Percentiles rank a stretch among this genome's conserved stretches.
Conservation (phyloP, 2,329 filamentous ascomycete species). For the Aspergillus arachidicola region DNA sequence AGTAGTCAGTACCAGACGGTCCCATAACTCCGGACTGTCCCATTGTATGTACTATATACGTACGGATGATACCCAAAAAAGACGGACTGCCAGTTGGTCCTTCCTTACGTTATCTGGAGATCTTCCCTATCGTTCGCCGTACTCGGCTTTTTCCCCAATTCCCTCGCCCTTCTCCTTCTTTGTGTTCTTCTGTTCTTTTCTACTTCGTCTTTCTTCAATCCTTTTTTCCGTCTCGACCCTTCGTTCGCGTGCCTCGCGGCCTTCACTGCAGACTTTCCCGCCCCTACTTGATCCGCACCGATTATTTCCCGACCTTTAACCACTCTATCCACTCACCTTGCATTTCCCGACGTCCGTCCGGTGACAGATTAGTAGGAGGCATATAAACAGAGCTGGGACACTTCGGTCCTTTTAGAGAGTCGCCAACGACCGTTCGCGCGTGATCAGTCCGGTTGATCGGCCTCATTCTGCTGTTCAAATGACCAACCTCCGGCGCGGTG, state of each 20-base stretch:
- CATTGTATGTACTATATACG: background rate
- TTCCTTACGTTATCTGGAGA: slow-evolving; percentile 27
- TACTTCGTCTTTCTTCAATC: background rate
- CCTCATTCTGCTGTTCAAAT: slow-evolving; percentile 20
- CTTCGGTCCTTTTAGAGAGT: background rate
- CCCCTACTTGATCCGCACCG: background rate
- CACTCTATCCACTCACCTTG: background rate
- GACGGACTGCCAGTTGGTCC: slow-evolving; percentile 16
- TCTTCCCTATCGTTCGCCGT: slow-evolving; percentile 22
- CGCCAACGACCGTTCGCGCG: background rate
- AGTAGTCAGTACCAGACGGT: background rate
- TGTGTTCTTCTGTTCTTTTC: slow-evolving; percentile 3
- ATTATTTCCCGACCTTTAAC: slow-evolving; percentile 1
- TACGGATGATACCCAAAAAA: background rate
- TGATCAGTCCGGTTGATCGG: background rate
- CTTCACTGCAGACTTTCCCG: background rate
- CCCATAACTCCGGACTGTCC: background rate
- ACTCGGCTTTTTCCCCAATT: slow-evolving; percentile 13
- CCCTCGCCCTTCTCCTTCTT: background rate
- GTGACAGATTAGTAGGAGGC: background rate
- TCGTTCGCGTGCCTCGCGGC: background rate
- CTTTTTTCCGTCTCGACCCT: background rate
- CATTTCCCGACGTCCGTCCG: background rate
- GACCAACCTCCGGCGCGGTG: slow-evolving; percentile 25
- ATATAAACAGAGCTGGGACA: background rate